These are phyloP conservation scores for Sphaceloma murrayae DNA, from an alignment of 2,329 filamentous ascomycete species.

Conservation along the genomic window DNA sequence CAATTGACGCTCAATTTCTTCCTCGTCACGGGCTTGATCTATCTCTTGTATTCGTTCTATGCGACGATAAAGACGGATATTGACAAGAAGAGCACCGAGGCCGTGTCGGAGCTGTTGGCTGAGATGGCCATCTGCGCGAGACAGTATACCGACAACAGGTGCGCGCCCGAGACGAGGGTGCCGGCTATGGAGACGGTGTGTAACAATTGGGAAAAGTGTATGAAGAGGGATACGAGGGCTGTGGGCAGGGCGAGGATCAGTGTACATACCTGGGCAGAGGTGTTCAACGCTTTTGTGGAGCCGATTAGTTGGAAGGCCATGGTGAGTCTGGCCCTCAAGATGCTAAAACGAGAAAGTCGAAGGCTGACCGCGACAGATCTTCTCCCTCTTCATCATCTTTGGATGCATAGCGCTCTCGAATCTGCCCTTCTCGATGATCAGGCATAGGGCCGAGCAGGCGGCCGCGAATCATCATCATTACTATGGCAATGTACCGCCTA, in stretches of 20 bases:
- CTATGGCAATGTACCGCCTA: conserved; percentile 25
- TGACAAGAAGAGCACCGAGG: conserved; percentile 58
- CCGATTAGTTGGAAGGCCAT: conserved; percentile 79
- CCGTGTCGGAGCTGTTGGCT: conserved; percentile 57
- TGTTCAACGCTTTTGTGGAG: conserved; percentile 89
- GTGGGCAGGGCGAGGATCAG: conserved; percentile 73
- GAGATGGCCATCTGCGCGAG: conserved; percentile 65
- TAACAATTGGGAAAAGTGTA: conserved; percentile 74
- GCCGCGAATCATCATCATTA: conserved; percentile 21
- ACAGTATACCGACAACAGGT: conserved; percentile 68
- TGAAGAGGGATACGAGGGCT: conserved; percentile 69
- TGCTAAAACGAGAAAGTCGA: too few species aligned
- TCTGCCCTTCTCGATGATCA: conserved; percentile 49
- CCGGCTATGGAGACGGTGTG: conserved; percentile 68
- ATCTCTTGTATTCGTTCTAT: conserved; percentile 60
- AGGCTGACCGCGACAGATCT: conserved; percentile 33
- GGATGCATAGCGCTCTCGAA: conserved; percentile 49
- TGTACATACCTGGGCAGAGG: conserved; percentile 79
- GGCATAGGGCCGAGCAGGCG: conserved; percentile 31
- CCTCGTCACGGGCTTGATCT: conserved; percentile 49
- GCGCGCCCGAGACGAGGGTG: conserved; percentile 53
- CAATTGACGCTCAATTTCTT: conserved; percentile 58
- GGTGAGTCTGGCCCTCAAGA: conserved; percentile 37
- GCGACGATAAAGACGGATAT: conserved; percentile 66
- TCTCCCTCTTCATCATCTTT: conserved; percentile 40